Evolutionary conservation across 106 monocot genomes (phyloP), one percentile per base, ranked within the genome.

Genomic region (Allium cepa): DNA sequence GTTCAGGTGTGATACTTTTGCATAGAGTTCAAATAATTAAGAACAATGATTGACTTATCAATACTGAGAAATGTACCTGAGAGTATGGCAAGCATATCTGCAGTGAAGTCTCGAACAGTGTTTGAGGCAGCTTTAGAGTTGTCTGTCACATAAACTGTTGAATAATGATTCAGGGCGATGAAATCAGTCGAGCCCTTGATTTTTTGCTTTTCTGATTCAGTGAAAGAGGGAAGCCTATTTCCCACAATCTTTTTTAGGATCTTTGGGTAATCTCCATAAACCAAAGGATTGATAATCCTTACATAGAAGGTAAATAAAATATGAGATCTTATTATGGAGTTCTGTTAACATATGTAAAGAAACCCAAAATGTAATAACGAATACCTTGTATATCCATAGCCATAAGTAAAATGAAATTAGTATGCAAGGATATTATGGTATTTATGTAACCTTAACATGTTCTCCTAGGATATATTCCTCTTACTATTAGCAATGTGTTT

Each of bases 221-320:
- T 17, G 67, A 67, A 67, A 49, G 47, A 49, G 1, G 53, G 67
- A 18, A 67, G 47, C 67, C 49, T 67, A 0, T 67, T 1, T 51
- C 53, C 14, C 6, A 53, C 67, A 67, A 53, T 3, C n/a, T 67
- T 67, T 53, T 67, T 67, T 10, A 67, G 9, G 10, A 27, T 28
- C 8, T 52, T 17, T 1, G 67, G 67, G 49, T 67, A 67, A 67
- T 67, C 53, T 28, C 67, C 67, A 27, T 26, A 4, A 7, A 53
- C 53, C 7, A 67, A 15, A 8, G 67, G 67, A 15, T 55, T n/a
- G 1, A 67, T 67, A 49, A 67, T 49, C 67, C 67, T 53, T 55
- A 8, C 3, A 15, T 15, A 55, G 53, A 55, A 55, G 36, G 5
- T 36, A 36, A 36, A 36, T 36, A 36, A 36, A 36, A 36, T 36